These are phyloP conservation scores for Gautieria morchelliformis DNA, from an alignment of 768 basidiomycete species.

Conservation along the genomic window DNA sequence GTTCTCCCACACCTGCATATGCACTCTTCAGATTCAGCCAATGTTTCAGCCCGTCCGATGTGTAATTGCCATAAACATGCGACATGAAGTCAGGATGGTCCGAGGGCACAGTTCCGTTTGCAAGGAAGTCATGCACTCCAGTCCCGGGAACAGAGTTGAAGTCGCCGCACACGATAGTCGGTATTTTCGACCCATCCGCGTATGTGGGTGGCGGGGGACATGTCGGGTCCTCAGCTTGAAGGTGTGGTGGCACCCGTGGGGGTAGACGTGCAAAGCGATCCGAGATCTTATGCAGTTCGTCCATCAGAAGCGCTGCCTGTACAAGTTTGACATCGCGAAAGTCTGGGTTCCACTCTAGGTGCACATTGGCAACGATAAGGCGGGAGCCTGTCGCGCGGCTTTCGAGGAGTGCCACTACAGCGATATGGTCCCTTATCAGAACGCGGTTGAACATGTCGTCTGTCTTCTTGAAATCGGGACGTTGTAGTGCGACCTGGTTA, in stretches of 20 bases:
- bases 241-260: conserved; percentile 39
- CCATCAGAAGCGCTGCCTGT: conserved; percentile 84
- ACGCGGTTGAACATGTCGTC: conserved; percentile 99
- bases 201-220: conserved; percentile 51
- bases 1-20: conserved; percentile 53
- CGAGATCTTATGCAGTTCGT: conserved; percentile 87
- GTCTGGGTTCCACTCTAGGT: conserved; percentile 88
- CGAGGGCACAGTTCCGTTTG: conserved; percentile 55
- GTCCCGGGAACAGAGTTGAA: conserved; percentile 84
- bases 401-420: conserved; percentile 80
- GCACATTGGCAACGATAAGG: conserved; percentile 81
- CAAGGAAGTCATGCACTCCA: conserved; percentile 87
- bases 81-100: conserved; percentile 89
- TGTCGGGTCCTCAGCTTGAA: conserved; percentile 5
- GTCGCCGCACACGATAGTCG: conserved; percentile 87
- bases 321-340: conserved; percentile 97
- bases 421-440: conserved; percentile 88
- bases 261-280: conserved; percentile 79
- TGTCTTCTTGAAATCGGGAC: conserved; percentile 90
- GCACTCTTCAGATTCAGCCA: conserved; percentile 76
- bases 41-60: conserved; percentile 80
- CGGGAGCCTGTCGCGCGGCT: conserved; percentile 80
- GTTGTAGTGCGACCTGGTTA: conserved; percentile 84
- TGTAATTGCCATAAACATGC: conserved; percentile 87
- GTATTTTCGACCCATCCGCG: conserved; percentile 80